Base-by-base conservation (phyloP, 73 alveolate species). In the Paramecium sexaurelia region DNA sequence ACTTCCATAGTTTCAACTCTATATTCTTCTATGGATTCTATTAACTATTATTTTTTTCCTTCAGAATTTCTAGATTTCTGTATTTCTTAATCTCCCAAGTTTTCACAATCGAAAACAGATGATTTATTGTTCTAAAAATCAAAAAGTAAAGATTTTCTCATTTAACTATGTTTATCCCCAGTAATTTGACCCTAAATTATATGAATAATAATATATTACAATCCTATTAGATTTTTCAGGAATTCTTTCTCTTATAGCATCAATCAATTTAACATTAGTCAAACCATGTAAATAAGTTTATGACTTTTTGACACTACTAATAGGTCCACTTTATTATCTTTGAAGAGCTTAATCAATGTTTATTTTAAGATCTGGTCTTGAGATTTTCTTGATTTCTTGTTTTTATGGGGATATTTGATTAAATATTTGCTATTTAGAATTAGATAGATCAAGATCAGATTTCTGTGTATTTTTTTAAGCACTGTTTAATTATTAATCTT, bases 41-140 rank as follows among this genome's bases (percentile, higher is more conserved):
- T 15, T 1, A 35, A 19, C 7, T 27, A 27, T 56, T 24, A 61
- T 61, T 61, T 15, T 17, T 19, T 61, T 26, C 83, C 83, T 11
- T 26, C 47, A 11, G 83, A 61, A 29, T 61, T 61, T 61, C 47
- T 56, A 43, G 22, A 5, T 56, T 17, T 11, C 7, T 61, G 26
- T 61, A 61, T 8, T 1, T 61, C 83, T 11, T 29, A 29, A 10
- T 29, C 83, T 61, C 26, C 83, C 13, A 3, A 0, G 26, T 61
- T 7, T 11, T 78, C 67, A n/a, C n/a, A 3, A 20, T 78, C 90
- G 9, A 43, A n/a, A n/a, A 78, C 22, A n/a, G 41, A 19, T 8
- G 90, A 45, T 78, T 78, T 32, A 78, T 20, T 73, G 17, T n/a
- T 36, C 35, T 19, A 73, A 41, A 78, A 45, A 78, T 78, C 41